Base-by-base conservation (phyloP, 2,329 filamentous ascomycete genomes). In the Fusarium circinatum region DNA sequence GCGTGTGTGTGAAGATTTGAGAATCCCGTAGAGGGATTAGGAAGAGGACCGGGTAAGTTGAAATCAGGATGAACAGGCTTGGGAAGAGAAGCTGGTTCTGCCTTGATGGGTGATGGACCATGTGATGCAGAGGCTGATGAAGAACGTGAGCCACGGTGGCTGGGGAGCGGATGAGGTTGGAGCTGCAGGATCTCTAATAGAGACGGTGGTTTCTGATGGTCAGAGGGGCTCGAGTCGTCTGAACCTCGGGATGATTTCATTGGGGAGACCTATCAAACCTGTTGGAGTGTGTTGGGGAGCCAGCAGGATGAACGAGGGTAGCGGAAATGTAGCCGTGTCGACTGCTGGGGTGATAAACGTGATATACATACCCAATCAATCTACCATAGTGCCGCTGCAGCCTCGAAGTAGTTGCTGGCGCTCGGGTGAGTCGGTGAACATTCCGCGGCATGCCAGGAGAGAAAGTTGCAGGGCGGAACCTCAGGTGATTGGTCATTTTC, bases 401-500 rank as follows among this genome's bases (percentile, higher is more conserved):
- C 41, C 41, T 18, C 42, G 5, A 45, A 45, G 20, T 3, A 8
- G 17, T 45, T 6, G 11, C 24, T 28, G 17, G 17, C 44, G 24
- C 5, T 14, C 8, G 4, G 24, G 11, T 12, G 1, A 20, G 24
- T 26, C 24, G 1, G 10, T 3, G 8, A 2, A 26, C 11, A 45
- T 45, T 13, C 42, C 42, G 42, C 11, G 10, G 2, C 17, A 28
- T 45, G 7, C 24, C 11, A 28, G 24, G 44, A 45, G 44, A 28
- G 24, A 8, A 45, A 28, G 24, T 45, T 26, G 0, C 17, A 9
- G 24, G 44, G 44, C 24, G 17, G 44, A 28, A 28, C 8, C 24
- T 11, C 17, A 26, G 24, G 17, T 13, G 42, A 28, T 28, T 11
- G 24, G 20, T 45, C 17, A 28, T 26, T 26, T 26, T 7, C 5